Evolutionary conservation across 192 early-diverging fungal species (phyloP), one percentile per base, ranked within the genome.

Genomic region (Rhizoclosmatium globosum): DNA sequence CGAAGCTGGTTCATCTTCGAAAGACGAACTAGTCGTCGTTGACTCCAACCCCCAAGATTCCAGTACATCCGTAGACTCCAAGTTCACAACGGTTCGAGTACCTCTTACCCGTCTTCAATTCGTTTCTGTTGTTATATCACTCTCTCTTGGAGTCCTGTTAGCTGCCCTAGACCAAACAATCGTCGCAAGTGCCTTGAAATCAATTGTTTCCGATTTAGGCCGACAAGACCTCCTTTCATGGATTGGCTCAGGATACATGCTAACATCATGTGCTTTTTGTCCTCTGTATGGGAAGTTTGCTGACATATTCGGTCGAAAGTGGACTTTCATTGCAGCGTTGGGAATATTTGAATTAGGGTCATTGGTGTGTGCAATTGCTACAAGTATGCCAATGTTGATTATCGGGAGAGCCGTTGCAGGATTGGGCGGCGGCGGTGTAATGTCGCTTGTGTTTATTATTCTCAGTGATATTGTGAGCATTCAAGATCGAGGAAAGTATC

Each of bases 401-500:
- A 86, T 89, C 7, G 86, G 82, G 1, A 93, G 95, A 56, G 90
- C 61, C 15, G 79, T 95, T 70, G 93, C 94, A 50, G 95, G 94
- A 17, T 79, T 96, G 62, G 96, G 96, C 50, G 94, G 93, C 15
- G 93, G 92, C 13, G 94, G 94, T 31, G 89, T 96, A 21, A 84
- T 94, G 79, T 81, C 90, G 1, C 79, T 94, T 70, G 92, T 93
- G 19, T 88, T 97, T 44, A 92, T 97, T 59, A 94, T 97, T 48
- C 88, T 98, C 41, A 87, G 93, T 2, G 97, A 97, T 71, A 88
- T 99, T 68, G 91, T 97, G 23, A 89, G 92, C 42, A 83, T 85
- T 47, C 64, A 79, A 47, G 91, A 98, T 71, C 86, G 95, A n/a
- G 94, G 94, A 47, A 94, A 92, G 77, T 93, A 91, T 74, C 89